Evolutionary conservation across 1,284 basidiomycete genomes (phyloP), one percentile per base, ranked within the genome.

Genomic region (Naganishia sp.): DNA sequence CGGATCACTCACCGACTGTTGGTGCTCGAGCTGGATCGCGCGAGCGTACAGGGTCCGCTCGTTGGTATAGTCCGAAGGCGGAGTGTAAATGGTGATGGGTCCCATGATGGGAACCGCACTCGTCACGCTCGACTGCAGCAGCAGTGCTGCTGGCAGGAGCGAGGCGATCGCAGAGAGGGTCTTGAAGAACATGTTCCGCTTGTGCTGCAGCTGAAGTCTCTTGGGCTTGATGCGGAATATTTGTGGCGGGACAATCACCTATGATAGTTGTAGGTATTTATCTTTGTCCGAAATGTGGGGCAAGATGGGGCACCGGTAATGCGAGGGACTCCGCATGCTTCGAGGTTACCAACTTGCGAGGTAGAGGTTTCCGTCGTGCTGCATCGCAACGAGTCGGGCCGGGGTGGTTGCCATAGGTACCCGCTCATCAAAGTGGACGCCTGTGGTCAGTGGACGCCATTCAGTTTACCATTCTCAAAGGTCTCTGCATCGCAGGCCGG

Each of bases 21-120:
- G 61, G 15, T 63, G 41, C 45, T 66, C 66, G 7, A 72, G 65
- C 56, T 65, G 28, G 17, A 72, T 50, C 2, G 63, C 64, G 52
- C 71, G 66, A 25, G 62, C 71, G 42, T 72, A 72, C 18, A 72
- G 49, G 2, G 65, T 69, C n/a, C 67, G 60, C 35, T 65, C 63
- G 50, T 63, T 67, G 57, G 56, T 63, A 56, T 72, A 72, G 25
- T 49, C 66, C 7, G 67, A 35, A 21, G 69, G 68, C 7, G 71
- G 71, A 21, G 66, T 63, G 56, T 68, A 72, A 66, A 72, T 67
- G 41, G 69, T 70, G 17, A 65, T 42, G 3, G 71, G 71, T 21
- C 71, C 71, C 13, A 51, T 51, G 47, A 61, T 51, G 4, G 58
- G 58, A 4, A 51, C 58, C 17, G 58, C 58, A 17, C 25, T 46